These are phyloP conservation scores for Gynandropsis gynandra DNA, from an alignment of 345 rosid species.

Conservation along the genomic window DNA sequence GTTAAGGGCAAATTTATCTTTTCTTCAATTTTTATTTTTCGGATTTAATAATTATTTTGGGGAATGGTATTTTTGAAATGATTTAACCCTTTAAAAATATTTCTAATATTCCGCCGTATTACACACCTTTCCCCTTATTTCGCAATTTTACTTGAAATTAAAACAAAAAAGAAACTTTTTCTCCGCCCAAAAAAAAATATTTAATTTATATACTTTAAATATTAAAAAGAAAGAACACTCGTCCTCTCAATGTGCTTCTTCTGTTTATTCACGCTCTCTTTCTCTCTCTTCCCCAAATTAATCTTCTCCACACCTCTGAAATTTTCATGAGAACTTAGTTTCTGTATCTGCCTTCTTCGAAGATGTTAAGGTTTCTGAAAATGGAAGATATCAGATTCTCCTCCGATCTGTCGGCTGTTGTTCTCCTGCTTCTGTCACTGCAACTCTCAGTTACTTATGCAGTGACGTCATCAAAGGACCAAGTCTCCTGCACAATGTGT, in stretches of 20 bases:
- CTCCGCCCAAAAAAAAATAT: neutral
- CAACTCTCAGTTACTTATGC: slow-evolving; percentile 6
- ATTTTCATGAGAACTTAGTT: neutral
- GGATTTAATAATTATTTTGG: no score
- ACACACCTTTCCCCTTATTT: slow-evolving; percentile 6
- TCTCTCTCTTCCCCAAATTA: slow-evolving; percentile 1
- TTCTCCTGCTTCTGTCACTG: slow-evolving; percentile 17
- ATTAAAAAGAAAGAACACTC: slow-evolving; percentile 19
- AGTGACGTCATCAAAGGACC: slow-evolving; percentile 29
- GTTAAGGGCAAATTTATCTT: no score
- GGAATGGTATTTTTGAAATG: no score
- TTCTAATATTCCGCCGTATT: no score
- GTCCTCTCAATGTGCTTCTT: slow-evolving; percentile 15
- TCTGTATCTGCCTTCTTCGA: neutral
- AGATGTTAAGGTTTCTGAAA: slow-evolving; percentile 1
- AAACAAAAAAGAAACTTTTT: slow-evolving; percentile 20
- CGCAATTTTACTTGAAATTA: slow-evolving; percentile 13
- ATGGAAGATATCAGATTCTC: slow-evolving; percentile 20
- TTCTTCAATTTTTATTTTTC: no score
- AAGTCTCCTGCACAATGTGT: slow-evolving; percentile 86
- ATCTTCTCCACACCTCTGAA: slow-evolving; percentile 6
- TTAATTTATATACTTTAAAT: neutral
- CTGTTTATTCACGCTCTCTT: slow-evolving; percentile 4
- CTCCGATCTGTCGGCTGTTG: slow-evolving; percentile 7
- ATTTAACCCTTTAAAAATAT: no score